Base-by-base conservation (phyloP, 352 stramenopile species). In the Plasmopara viticola region DNA sequence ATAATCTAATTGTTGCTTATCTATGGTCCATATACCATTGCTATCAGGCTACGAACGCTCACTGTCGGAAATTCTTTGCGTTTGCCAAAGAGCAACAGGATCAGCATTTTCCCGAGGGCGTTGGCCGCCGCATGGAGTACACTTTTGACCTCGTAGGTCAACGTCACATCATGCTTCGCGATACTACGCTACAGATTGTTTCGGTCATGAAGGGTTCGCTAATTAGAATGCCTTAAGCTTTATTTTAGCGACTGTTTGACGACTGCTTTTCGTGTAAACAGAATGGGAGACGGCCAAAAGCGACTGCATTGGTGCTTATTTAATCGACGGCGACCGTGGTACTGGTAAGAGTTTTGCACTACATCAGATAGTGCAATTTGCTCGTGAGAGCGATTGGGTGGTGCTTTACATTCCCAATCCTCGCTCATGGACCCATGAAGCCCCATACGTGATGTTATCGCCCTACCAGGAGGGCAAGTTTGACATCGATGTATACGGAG, bases 361-460 rank as follows among this genome's bases (percentile, higher is more conserved):
- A 33, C 74, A 91, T 50, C 83, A 95, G 68, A 90, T 93, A 53
- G 84, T 95, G 60, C 81, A 93, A 62, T 93, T 78, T 50, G 84
- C 84, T 38, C 82, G 84, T 25, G 84, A 92, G 55, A 90, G 72
- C 62, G 72, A 85, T 40, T 95, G 84, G 84, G 65, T 95, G 53
- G 81, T 91, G 55, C 72, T 95, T 20, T 93, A 91, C 61, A 68
- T 92, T 28, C 84, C 83, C 13, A 68, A 74, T 51, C 75, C 81
- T 47, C 82, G 84, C 46, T 75, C 80, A 53, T 94, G 82, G 82
- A 87, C 72, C 51, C 58, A 74, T 17, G 81, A 92, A 35, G 83
- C 80, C 18, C 82, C 80, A 44, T 92, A 92, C 61, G 83, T 95
- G 57, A 92, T 90, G 64, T 75, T 75, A 65, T 93, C 83, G 56